phyloP scores from a whole-genome alignment of 2,329 filamentous ascomycete genomes.

The Hymenoscyphus infarciens region DNA sequence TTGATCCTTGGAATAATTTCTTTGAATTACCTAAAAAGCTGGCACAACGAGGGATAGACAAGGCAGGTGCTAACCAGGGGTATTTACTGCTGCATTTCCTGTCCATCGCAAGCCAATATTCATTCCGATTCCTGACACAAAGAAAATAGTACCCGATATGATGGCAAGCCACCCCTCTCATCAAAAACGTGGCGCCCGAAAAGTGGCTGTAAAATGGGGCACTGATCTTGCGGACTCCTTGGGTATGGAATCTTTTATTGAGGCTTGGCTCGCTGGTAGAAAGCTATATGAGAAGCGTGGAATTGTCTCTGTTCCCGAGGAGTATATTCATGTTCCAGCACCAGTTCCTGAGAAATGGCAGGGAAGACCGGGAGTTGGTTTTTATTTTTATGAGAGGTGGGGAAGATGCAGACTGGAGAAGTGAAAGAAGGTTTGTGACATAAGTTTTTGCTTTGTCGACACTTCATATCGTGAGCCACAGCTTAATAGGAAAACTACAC shows the following conservation, averaged over 20 bases:
- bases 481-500: too few species aligned
- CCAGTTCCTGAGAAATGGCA: conserved; percentile 23
- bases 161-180: conserved; percentile 37
- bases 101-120: not conserved
- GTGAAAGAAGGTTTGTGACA: not conserved
- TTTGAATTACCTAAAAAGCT: too few species aligned
- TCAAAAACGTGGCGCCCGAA: conserved; percentile 38
- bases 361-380: conserved; percentile 16
- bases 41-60: too few species aligned
- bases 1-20: too few species aligned
- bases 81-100: not conserved
- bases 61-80: too few species aligned
- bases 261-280: conserved; percentile 17
- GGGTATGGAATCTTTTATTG: conserved; percentile 14
- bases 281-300: conserved; percentile 23
- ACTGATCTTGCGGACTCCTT: conserved; percentile 31
- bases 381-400: conserved; percentile 19
- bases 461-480: too few species aligned
- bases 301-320: conserved; percentile 14
- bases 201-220: conserved; percentile 39
- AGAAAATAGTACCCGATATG: conserved; percentile 34
- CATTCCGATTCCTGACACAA: not conserved
- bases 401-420: not conserved
- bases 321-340: conserved; percentile 16
- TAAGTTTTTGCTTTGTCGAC: too few species aligned